phyloP scores from a whole-genome alignment of 805 yeast genomes.

The Lipomyces japonicus region DNA sequence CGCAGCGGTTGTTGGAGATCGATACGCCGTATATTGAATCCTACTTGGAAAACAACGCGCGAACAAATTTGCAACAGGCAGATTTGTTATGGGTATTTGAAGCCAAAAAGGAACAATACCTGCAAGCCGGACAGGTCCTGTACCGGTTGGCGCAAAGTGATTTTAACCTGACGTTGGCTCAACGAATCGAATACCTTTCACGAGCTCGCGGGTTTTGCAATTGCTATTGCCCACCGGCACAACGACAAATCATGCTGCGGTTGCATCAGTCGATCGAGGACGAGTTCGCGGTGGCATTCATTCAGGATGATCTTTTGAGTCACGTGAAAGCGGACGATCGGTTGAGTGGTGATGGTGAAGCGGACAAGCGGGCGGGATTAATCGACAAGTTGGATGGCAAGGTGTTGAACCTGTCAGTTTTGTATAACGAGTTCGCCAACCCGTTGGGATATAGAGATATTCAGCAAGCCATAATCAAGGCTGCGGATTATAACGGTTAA shows the following conservation, averaged over 20 bases:
- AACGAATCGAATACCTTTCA: slow-evolving; percentile 82
- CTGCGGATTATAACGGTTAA: slow-evolving; percentile 57
- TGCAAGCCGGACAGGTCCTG: slow-evolving; percentile 78
- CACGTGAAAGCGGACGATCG: slow-evolving; percentile 41
- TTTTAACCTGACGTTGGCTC: slow-evolving; percentile 53
- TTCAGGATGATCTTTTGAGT: slow-evolving; percentile 63
- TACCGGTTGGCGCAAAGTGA: slow-evolving; percentile 70
- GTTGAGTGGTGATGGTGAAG: slow-evolving; percentile 33
- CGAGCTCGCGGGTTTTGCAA: slow-evolving; percentile 92
- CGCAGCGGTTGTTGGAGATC: slow-evolving; percentile 71
- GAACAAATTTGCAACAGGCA: slow-evolving; percentile 64
- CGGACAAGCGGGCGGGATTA: slow-evolving; percentile 47
- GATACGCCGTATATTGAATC: slow-evolving; percentile 77
- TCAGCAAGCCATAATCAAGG: slow-evolving; percentile 70
- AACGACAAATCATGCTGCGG: slow-evolving; percentile 71
- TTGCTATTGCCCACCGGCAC: slow-evolving; percentile 71
- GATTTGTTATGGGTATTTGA: slow-evolving; percentile 85
- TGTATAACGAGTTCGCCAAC: slow-evolving; percentile 81
- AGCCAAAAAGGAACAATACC: slow-evolving; percentile 73
- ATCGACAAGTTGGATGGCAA: slow-evolving; percentile 54
- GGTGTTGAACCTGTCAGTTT: slow-evolving; percentile 67
- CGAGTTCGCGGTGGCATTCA: slow-evolving; percentile 76
- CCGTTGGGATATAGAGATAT: slow-evolving; percentile 84
- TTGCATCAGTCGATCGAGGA: slow-evolving; percentile 69
- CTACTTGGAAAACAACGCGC: slow-evolving; percentile 54